phyloP scores from a whole-genome alignment of 2,329 filamentous ascomycete genomes.

The Elsinoe ampelina region DNA sequence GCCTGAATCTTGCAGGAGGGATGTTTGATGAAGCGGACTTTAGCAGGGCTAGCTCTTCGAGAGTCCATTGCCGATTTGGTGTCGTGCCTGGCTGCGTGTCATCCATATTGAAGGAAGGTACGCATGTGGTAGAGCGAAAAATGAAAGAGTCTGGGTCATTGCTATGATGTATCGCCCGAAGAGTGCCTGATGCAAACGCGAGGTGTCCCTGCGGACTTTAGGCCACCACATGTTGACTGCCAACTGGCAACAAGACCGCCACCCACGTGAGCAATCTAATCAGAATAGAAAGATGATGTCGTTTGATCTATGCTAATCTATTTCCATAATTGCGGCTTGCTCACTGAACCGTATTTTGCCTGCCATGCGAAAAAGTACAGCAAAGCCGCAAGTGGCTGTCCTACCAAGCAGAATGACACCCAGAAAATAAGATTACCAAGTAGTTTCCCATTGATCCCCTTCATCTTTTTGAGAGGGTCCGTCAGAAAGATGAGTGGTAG shows the following conservation, averaged over 20 bases:
- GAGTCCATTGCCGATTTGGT: background rate
- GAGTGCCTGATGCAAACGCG: background rate
- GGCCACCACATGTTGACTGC: background rate
- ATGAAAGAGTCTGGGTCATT: background rate
- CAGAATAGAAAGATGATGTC: background rate
- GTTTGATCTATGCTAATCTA: background rate
- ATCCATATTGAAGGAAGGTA: background rate
- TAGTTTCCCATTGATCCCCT: constrained; percentile 64
- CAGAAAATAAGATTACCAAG: constrained; percentile 93
- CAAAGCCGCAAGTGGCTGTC: constrained; percentile 83
- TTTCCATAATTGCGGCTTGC: constrained; percentile 16
- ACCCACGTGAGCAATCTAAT: background rate
- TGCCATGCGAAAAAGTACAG: constrained; percentile 99
- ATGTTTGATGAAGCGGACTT: background rate
- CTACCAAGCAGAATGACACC: constrained; percentile 90
- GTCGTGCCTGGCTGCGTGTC: background rate
- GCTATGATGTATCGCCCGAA: background rate
- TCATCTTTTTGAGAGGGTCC: constrained; percentile 66
- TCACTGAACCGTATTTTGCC: constrained; percentile 67
- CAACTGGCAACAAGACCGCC: background rate
- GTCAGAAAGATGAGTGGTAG: constrained; percentile 80
- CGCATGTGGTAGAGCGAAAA: background rate
- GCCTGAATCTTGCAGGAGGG: background rate
- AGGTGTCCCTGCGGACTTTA: background rate
- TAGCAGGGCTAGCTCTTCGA: background rate